These are phyloP conservation scores for Penicillium pancosmium DNA, from an alignment of 495 filamentous ascomycete genomes.

Conservation along the genomic window DNA sequence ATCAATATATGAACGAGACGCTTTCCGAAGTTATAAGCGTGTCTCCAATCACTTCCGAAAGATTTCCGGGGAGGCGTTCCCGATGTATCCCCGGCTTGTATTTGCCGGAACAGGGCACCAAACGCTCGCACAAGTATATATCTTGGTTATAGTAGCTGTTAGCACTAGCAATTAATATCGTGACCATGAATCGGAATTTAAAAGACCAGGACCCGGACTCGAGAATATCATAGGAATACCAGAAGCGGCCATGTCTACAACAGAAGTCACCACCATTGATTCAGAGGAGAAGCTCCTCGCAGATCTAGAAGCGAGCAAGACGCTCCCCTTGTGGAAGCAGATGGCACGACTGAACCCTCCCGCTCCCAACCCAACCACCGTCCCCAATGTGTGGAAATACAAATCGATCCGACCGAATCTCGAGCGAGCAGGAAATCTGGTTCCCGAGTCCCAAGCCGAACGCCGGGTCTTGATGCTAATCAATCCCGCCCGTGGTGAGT, in stretches of 20 bases:
- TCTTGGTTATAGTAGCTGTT: background rate
- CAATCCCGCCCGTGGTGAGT: conserved; percentile 46
- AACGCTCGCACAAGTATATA: no score
- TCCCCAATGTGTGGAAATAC: conserved; percentile 47
- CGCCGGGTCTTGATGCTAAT: conserved; percentile 51
- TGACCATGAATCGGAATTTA: background rate
- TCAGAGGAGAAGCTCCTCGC: conserved; percentile 26
- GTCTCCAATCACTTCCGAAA: no score
- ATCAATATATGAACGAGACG: no score
- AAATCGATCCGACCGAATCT: conserved; percentile 42
- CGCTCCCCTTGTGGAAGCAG: conserved; percentile 46
- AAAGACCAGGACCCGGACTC: background rate
- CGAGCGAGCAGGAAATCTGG: conserved; percentile 41
- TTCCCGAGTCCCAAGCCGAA: conserved; percentile 48
- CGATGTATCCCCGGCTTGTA: conserved; percentile 9
- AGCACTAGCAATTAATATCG: background rate
- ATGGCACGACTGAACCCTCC: conserved; percentile 49
- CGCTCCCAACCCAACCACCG: conserved; percentile 39
- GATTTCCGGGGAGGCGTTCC: background rate
- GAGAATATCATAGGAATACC: background rate
- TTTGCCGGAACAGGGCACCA: no score
- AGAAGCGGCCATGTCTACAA: conserved; percentile 1
- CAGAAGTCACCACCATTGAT: conserved; percentile 11
- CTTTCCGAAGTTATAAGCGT: no score
- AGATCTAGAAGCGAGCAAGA: conserved; percentile 30